phyloP scores from a whole-genome alignment of 2,329 filamentous ascomycete species.

The Sarocladium kiliense region DNA sequence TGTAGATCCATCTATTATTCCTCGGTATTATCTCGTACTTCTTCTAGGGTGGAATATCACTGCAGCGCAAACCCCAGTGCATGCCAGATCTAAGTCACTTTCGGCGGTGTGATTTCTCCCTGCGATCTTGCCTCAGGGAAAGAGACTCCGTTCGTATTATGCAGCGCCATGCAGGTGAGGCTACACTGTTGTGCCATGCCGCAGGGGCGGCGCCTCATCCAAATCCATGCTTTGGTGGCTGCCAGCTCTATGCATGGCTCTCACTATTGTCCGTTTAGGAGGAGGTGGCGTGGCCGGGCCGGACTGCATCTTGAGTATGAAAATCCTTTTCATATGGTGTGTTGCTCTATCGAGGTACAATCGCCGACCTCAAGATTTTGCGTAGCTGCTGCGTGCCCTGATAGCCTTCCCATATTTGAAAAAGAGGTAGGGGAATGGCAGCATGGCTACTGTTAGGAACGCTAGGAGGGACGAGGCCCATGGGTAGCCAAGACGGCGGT shows the following conservation, averaged over 20 bases:
- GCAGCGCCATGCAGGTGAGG: slow-evolving; percentile 2
- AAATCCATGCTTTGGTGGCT: not conserved
- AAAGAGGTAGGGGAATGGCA: slow-evolving; percentile 60
- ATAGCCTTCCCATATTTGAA: slow-evolving; percentile 56
- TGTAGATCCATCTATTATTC: too few species aligned
- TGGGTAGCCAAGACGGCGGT: slow-evolving; percentile 60
- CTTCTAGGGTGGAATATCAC: not conserved
- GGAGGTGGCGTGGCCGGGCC: too few species aligned
- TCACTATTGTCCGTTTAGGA: not conserved
- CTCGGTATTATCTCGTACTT: not conserved
- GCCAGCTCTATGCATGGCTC: not conserved
- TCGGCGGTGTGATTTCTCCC: not conserved
- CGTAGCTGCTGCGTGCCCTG: slow-evolving; percentile 50
- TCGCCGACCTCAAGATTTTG: slow-evolving; percentile 20
- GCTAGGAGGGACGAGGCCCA: slow-evolving; percentile 62
- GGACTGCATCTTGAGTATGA: too few species aligned
- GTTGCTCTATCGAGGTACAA: too few species aligned
- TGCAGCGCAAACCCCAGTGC: too few species aligned
- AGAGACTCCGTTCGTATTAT: slow-evolving; percentile 3
- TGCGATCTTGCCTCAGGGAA: not conserved
- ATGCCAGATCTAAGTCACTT: not conserved
- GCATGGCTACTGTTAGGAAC: slow-evolving; percentile 56
- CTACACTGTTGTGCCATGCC: not conserved
- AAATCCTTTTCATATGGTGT: too few species aligned
- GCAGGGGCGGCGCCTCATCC: slow-evolving; percentile 2